Conservation (phyloP, 2,329 filamentous ascomycete species). For the Colletotrichum australisinense region DNA sequence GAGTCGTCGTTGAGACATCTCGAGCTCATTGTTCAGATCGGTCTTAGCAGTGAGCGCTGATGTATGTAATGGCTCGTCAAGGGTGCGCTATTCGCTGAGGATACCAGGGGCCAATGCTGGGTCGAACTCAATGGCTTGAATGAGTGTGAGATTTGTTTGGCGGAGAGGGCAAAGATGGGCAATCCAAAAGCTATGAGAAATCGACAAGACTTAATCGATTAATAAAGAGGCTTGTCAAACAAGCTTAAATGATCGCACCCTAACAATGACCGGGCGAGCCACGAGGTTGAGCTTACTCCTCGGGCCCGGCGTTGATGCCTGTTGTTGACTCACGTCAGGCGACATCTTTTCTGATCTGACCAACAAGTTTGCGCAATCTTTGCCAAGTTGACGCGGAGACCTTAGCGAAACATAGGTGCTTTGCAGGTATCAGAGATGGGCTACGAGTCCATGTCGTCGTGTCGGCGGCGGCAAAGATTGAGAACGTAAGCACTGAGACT, state of each 20-base stretch:
- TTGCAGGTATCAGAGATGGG: not conserved
- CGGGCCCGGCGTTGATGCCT: not conserved
- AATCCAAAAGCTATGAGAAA: not conserved
- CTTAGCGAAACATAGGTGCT: not conserved
- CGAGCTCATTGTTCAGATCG: constrained; percentile 20
- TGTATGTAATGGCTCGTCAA: not conserved
- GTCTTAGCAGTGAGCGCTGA: not conserved
- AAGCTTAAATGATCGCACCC: constrained; percentile 12
- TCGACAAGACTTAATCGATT: not conserved
- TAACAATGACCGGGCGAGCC: not conserved
- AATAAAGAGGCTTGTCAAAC: not conserved
- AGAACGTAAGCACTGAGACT: constrained; percentile 1
- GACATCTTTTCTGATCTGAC: not conserved
- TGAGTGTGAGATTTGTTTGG: not conserved
- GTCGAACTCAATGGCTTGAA: not conserved
- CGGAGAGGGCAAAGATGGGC: not conserved
- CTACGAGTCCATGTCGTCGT: not conserved
- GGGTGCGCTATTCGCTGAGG: not conserved
- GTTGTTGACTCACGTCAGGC: constrained; percentile 3
- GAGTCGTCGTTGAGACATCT: constrained; percentile 44
- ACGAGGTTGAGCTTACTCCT: not conserved
- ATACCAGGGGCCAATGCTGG: not conserved
- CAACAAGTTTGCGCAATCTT: not conserved
- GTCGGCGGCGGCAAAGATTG: not conserved
- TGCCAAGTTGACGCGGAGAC: not conserved